Conservation (phyloP, 768 basidiomycete genomes). For the Daedalea quercina region DNA sequence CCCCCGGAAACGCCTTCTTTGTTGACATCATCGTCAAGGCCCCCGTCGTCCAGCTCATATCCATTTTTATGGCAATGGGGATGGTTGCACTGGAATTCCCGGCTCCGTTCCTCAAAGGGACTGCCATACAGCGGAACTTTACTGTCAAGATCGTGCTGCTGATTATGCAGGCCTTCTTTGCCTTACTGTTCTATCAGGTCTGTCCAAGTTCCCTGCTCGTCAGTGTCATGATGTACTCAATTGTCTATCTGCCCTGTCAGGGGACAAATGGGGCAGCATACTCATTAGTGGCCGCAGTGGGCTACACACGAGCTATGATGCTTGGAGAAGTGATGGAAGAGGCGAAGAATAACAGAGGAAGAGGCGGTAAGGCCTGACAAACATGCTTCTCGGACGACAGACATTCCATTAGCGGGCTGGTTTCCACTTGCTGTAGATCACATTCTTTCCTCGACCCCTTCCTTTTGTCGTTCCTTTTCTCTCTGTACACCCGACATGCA, state of each 20-base stretch:
- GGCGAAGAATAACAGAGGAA: slow-evolving; percentile 57
- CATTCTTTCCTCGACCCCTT: slow-evolving; percentile 9
- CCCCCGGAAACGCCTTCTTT: slow-evolving; percentile 55
- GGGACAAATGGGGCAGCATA: slow-evolving; percentile 81
- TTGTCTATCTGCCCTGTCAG: slow-evolving; percentile 28
- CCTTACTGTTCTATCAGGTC: slow-evolving; percentile 75
- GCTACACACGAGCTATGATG: slow-evolving; percentile 60
- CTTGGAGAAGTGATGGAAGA: slow-evolving; percentile 66
- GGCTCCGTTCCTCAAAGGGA: slow-evolving; percentile 46
- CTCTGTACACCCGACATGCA: slow-evolving; percentile 12
- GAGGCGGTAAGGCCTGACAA: slow-evolving; percentile 47
- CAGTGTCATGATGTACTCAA: background rate
- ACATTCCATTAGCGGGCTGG: slow-evolving; percentile 17
- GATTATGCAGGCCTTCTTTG: slow-evolving; percentile 53
- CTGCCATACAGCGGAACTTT: slow-evolving; percentile 60
- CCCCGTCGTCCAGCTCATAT: slow-evolving; percentile 67
- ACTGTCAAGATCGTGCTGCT: slow-evolving; percentile 56
- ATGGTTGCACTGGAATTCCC: slow-evolving; percentile 72
- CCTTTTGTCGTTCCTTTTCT: slow-evolving; percentile 15
- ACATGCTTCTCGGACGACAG: slow-evolving; percentile 17
- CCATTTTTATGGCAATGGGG: slow-evolving; percentile 52
- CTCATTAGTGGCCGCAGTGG: slow-evolving; percentile 63
- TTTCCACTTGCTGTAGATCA: slow-evolving; percentile 11
- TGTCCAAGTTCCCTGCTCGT: slow-evolving; percentile 9
- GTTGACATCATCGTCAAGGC: slow-evolving; percentile 67